These are phyloP conservation scores for Lepidopterella palustris DNA, from an alignment of 495 filamentous ascomycete genomes.

Conservation along the genomic window DNA sequence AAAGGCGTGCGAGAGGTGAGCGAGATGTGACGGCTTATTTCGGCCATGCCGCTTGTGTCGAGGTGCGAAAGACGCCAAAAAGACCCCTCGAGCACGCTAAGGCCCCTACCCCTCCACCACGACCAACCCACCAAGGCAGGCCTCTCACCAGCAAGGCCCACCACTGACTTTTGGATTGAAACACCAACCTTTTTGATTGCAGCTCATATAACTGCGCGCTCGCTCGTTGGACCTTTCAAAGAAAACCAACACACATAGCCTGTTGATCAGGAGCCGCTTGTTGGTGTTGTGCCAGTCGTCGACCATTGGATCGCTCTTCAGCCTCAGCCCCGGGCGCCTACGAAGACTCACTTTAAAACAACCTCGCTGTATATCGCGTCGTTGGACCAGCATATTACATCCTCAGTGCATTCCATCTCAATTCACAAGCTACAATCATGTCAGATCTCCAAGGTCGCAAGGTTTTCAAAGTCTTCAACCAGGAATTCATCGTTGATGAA, in stretches of 20 bases:
- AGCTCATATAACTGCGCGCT: neutral
- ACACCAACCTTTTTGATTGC: neutral
- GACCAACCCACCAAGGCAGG: neutral
- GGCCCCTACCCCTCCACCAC: neutral
- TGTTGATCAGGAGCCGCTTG: conserved; percentile 2
- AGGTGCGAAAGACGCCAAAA: no score
- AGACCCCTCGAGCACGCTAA: neutral
- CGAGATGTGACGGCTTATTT: no score
- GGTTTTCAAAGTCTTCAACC: conserved; percentile 99
- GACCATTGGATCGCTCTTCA: neutral
- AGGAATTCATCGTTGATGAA: conserved; percentile 98
- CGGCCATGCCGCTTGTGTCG: no score
- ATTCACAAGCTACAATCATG: conserved; percentile 42
- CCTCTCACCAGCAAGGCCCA: neutral
- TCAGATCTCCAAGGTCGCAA: conserved; percentile 78
- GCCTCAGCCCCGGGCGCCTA: conserved; percentile 22
- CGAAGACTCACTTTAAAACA: conserved; percentile 4
- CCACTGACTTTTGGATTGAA: neutral
- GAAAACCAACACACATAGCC: neutral
- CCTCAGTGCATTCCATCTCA: neutral
- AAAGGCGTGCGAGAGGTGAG: no score
- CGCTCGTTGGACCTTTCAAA: neutral
- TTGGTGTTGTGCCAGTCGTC: neutral
- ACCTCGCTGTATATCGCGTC: conserved; percentile 1
- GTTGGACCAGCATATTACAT: neutral